Percentiles rank a stretch among this genome's conserved stretches.
These are phyloP conservation scores for Pyrenopolyporus hunteri DNA, from an alignment of 495 filamentous ascomycete genomes.

Conservation along the genomic window DNA sequence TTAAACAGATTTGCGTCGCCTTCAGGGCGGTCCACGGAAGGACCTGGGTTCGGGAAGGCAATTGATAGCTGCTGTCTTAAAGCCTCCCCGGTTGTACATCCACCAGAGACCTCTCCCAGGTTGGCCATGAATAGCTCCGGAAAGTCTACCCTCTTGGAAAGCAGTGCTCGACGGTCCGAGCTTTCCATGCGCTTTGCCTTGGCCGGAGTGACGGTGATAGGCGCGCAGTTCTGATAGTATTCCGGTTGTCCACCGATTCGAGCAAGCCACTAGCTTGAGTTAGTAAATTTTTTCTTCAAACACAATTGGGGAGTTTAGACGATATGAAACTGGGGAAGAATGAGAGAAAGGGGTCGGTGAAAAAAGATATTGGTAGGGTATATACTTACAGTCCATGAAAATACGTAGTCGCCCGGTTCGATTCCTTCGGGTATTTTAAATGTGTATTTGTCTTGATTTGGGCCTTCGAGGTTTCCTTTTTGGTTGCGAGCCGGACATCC, in stretches of 20 bases:
- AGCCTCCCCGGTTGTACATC: slow-evolving; percentile 44
- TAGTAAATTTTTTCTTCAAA: not conserved
- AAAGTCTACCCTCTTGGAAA: slow-evolving; percentile 5
- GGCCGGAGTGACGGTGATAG: slow-evolving; percentile 61
- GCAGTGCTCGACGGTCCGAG: slow-evolving; percentile 4
- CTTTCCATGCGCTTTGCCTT: slow-evolving; percentile 10
- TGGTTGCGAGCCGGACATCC: slow-evolving; percentile 68
- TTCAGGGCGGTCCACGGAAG: slow-evolving; percentile 36
- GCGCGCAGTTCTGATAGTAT: slow-evolving; percentile 90
- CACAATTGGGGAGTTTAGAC: not conserved
- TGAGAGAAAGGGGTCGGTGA: no score
- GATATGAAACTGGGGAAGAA: no score
- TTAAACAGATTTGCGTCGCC: slow-evolving; percentile 30
- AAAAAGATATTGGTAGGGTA: not conserved
- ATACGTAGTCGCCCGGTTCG: slow-evolving; percentile 61
- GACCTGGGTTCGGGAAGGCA: slow-evolving; percentile 34
- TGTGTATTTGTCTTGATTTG: slow-evolving; percentile 48
- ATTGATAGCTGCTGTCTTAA: slow-evolving; percentile 47
- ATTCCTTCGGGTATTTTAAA: slow-evolving; percentile 65
- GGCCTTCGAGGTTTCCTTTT: slow-evolving; percentile 48
- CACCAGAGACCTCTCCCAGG: slow-evolving; percentile 24
- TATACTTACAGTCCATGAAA: slow-evolving; percentile 68
- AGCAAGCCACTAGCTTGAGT: slow-evolving; percentile 27
- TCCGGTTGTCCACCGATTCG: slow-evolving; percentile 34
- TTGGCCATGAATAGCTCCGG: slow-evolving; percentile 33